A percentile compares a stretch with the other conserved stretches of the same genome.
Conservation (phyloP, 495 filamentous ascomycete species). For the Margaritispora aquatica region DNA sequence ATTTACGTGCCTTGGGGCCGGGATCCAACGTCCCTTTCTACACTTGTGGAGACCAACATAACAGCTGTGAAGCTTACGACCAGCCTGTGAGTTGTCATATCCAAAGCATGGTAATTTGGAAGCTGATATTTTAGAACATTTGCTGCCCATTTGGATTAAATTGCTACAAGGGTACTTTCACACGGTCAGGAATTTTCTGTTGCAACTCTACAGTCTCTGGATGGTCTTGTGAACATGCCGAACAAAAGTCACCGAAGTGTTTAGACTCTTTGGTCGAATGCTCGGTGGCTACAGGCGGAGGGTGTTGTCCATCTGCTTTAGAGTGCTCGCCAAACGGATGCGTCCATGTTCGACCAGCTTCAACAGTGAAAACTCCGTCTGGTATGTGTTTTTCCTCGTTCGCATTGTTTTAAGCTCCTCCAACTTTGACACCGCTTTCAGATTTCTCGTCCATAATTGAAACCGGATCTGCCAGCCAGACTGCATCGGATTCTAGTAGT, state of each 20-base stretch:
- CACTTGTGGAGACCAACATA: conserved; percentile 17
- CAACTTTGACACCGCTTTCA: no score
- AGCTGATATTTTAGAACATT: conserved; percentile 10
- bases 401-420: no score
- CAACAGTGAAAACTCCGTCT: not conserved
- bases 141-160: conserved; percentile 17
- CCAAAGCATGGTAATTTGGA: not conserved
- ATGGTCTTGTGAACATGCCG: conserved; percentile 6
- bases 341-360: conserved; percentile 2
- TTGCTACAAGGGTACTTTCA: conserved; percentile 3
- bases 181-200: conserved; percentile 18
- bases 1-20: not conserved
- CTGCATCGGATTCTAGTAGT: not conserved
- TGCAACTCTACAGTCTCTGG: conserved; percentile 11
- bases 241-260: conserved; percentile 11
- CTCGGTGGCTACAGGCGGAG: conserved; percentile 9
- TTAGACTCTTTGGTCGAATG: conserved; percentile 9
- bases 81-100: conserved; percentile 12
- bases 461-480: not conserved
- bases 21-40: conserved; percentile 15
- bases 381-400: not conserved
- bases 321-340: conserved; percentile 20
- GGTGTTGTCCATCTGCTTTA: conserved; percentile 12
- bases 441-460: not conserved
- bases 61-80: conserved; percentile 15